Conservation (phyloP, 768 basidiomycete species). For the Russula compacta region DNA sequence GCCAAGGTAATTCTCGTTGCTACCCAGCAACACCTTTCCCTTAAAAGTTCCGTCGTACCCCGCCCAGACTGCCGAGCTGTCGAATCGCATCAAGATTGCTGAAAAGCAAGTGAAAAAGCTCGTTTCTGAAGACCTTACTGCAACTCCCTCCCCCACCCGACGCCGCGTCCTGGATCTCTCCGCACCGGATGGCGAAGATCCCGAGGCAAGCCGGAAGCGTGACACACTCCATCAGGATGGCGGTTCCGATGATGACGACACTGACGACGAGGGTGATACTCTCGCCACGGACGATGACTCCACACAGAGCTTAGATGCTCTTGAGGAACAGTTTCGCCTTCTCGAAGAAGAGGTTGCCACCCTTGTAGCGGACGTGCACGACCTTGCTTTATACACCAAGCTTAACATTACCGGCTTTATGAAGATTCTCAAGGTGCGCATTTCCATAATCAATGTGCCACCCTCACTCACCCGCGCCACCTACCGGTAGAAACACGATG, state of each 20-base stretch:
- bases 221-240: constrained; percentile 46
- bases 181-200: constrained; percentile 20
- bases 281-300: constrained; percentile 29
- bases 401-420: constrained; percentile 98
- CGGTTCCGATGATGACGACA: constrained; percentile 62
- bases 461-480: not conserved
- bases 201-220: constrained; percentile 24
- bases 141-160: constrained; percentile 6
- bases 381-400: constrained; percentile 89
- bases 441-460: constrained; percentile 10
- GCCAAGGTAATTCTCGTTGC: constrained; percentile 48
- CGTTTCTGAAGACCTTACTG: constrained; percentile 45
- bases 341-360: constrained; percentile 93
- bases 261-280: constrained; percentile 39
- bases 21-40: not conserved
- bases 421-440: constrained; percentile 83
- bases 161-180: constrained; percentile 10
- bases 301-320: constrained; percentile 55
- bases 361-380: constrained; percentile 88
- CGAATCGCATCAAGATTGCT: constrained; percentile 70
- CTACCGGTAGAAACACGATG: constrained; percentile 77
- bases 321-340: constrained; percentile 79
- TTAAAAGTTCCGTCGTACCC: not conserved
- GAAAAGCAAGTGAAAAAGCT: constrained; percentile 75
- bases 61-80: constrained; percentile 67